A percentile compares a stretch with the other conserved stretches of the same genome.
These are phyloP conservation scores for Mollisiaceae sp. DNA, from an alignment of 2,329 filamentous ascomycete species.

Conservation along the genomic window DNA sequence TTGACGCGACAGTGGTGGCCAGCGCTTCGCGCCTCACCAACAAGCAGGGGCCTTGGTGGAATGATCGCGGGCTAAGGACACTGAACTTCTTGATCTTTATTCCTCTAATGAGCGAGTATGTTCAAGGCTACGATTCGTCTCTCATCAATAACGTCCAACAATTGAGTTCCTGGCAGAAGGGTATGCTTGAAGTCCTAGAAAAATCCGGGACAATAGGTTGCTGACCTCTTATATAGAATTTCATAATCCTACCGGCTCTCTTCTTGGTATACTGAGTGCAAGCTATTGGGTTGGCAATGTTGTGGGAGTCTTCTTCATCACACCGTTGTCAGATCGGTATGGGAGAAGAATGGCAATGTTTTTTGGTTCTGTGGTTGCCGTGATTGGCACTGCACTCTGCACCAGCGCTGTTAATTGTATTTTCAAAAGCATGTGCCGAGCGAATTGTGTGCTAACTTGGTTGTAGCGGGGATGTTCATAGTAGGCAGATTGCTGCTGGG, in stretches of 20 bases:
- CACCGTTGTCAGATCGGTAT: constrained; percentile 52
- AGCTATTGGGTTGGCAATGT: constrained; percentile 54
- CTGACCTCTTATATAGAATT: no score
- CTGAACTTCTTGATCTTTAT: constrained; percentile 1
- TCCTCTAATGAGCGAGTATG: constrained; percentile 1
- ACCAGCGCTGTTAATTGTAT: constrained; percentile 42
- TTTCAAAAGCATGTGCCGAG: no score
- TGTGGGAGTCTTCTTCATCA: constrained; percentile 50
- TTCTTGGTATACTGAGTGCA: constrained; percentile 49
- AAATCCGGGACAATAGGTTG: no score
- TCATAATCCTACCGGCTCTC: constrained; percentile 34
- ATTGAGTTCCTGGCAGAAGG: no score
- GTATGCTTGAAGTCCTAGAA: no score
- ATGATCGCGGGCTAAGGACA: not conserved
- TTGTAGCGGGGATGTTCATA: constrained; percentile 47
- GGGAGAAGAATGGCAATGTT: constrained; percentile 53
- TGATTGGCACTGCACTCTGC: constrained; percentile 49
- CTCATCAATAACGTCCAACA: not conserved
- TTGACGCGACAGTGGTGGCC: not conserved
- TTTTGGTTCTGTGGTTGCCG: constrained; percentile 50
- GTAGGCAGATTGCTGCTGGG: constrained; percentile 45
- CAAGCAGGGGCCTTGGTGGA: not conserved
- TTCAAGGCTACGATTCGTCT: not conserved
- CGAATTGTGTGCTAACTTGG: no score
- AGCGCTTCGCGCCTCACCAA: not conserved